Conservation (phyloP, 768 basidiomycete genomes). For the Tricholoma matsutake region DNA sequence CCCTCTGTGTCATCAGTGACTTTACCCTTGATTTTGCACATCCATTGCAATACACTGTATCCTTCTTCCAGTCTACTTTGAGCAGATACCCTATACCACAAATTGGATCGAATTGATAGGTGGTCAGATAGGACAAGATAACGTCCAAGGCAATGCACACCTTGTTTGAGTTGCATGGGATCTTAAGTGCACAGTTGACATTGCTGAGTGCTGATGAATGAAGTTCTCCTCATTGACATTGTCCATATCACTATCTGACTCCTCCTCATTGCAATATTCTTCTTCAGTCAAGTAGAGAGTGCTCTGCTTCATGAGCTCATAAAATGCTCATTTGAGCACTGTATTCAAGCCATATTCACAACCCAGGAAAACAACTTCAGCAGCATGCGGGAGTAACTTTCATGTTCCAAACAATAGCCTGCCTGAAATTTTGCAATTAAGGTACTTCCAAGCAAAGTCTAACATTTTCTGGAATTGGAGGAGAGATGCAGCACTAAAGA, state of each 20-base stretch:
- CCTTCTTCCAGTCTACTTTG: not conserved
- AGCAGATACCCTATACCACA: not conserved
- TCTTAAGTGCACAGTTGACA: not conserved
- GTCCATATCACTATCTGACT: not conserved
- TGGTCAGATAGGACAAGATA: not conserved
- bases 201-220: not conserved
- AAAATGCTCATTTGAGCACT: slow-evolving; percentile 36
- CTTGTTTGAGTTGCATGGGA: not conserved
- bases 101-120: slow-evolving; percentile 5
- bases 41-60: not conserved
- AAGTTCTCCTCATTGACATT: not conserved
- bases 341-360: slow-evolving; percentile 21
- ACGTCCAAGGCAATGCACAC: not conserved
- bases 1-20: not conserved
- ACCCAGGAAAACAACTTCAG: slow-evolving; percentile 30
- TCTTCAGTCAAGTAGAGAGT: not conserved
- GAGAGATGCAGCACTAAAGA: slow-evolving; percentile 31
- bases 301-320: slow-evolving; percentile 30
- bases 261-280: not conserved
- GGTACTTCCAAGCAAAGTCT: slow-evolving; percentile 22
- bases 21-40: not conserved
- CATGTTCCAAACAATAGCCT: slow-evolving; percentile 15
- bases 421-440: slow-evolving; percentile 28
- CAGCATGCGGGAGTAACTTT: slow-evolving; percentile 20
- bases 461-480: slow-evolving; percentile 26